Evolutionary conservation across 805 yeast species (phyloP), one percentile per base, ranked within the genome.

Genomic region (Metschnikowia vanudenii): DNA sequence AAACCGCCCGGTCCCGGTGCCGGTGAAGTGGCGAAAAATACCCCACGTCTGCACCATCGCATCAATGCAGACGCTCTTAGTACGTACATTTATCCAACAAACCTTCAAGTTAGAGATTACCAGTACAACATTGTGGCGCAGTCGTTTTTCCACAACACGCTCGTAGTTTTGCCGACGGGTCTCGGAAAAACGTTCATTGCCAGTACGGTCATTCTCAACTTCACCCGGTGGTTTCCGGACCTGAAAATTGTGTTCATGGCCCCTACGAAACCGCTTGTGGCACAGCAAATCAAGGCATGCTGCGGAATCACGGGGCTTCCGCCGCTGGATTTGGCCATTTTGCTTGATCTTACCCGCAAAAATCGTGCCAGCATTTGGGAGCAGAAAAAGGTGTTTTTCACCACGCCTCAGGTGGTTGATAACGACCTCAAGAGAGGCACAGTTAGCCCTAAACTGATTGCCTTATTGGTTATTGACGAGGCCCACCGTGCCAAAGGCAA

Each of bases 121-220:
- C 99, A 94, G 67, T 82, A 75, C 59, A 83, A 84, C 53, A 90
- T 94, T 45, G 88, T 90, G 2, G 71, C 74, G 38, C 78, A 80
- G 47, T 84, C 97, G 0, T 69, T 94, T 31, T 81, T 78, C 57
- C 74, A 82, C 51, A 94, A 94, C 59, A 62, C 85, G 3, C 69
- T 94, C 19, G 92, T 96, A 60, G 96, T 97, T 0, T 78, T 94
- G 13, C 99, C 99, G 0, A 94, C 99, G 0, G 99, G 99, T 54
- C 73, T 91, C 63, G 99, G 99, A 33, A 94, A 94, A 67, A 94
- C 99, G 0, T 89, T 94, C 53, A 90, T 94, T 59, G 98, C 99
- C 1, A 83, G 95, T 31, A 85, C 96, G 0, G 92, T 92, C 18
- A 94, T 94, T 90, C 73, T 90, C 46, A 94, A 94, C 61, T 94